Evolutionary conservation across 768 basidiomycete genomes (phyloP), one percentile per base, ranked within the genome.

Genomic region (Asterophora lycoperdoides): DNA sequence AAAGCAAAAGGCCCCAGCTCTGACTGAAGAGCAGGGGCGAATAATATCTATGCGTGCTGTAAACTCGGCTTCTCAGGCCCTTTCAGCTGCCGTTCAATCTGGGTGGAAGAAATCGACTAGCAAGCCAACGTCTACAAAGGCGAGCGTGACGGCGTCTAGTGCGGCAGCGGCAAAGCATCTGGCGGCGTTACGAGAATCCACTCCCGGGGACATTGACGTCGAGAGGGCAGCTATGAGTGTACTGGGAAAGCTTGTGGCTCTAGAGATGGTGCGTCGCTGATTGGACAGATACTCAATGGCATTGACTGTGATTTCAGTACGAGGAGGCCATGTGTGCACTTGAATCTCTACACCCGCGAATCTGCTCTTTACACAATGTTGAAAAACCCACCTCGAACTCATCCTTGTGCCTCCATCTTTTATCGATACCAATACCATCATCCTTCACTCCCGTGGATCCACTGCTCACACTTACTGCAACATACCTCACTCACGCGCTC

Each of bases 141-240:
- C 62, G n/a, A 64, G 51, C 13, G 68, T 68, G n/a, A 71, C 61
- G 32, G 57, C 65, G 18, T 59, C 71, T 13, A 67, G 70, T 6
- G 61, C 67, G 8, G 56, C 72, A 14, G 78, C 78, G 0, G 60
- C 68, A 13, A 70, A 68, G 43, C 72, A 78, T 44, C 61, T 91
- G 7, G 50, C 49, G 1, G 55, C 63, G 2, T 66, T 91, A 36
- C 69, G 88, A 42, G 60, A 58, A 28, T 44, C 77, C 15, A 67
- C 64, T 38, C 67, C 75, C 0, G 70, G 68, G 2, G 76, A 78
- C 54, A 13, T 86, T 8, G 83, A 90, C 54, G 74, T 89, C 5
- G 90, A 92, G 65, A 74, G 83, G 32, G 87, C 86, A 2, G 89
- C 84, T 1, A 74, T 75, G 42, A 83, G 82, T 49, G 66, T 90